Conservation (phyloP, 176 grass and related monocot genomes). For the Cocos nucifera region DNA sequence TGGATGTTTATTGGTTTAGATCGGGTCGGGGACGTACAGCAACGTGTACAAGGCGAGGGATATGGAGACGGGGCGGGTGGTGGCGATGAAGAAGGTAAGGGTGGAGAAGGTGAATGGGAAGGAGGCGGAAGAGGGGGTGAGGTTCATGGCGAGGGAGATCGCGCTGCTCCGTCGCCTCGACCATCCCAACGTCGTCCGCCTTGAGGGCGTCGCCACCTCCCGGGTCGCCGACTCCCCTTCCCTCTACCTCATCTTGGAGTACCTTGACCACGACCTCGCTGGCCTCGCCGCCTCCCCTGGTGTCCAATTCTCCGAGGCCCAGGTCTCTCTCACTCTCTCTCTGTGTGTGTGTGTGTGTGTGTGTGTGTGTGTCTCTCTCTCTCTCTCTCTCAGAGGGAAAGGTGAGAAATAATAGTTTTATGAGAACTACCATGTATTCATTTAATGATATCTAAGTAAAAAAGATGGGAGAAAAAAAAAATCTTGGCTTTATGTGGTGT, state of each 20-base stretch:
- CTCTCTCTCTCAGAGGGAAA: too few relatives aligned
- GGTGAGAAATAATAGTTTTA: too few relatives aligned
- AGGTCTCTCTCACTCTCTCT: slow-evolving; percentile 28
- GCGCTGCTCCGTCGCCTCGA: slow-evolving; percentile 67
- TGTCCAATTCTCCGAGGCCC: slow-evolving; percentile 53
- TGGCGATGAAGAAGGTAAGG: slow-evolving; percentile 94
- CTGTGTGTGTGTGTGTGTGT: too few relatives aligned
- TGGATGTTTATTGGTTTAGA: slow-evolving; percentile 35
- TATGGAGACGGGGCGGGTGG: slow-evolving; percentile 44
- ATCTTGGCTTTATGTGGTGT: too few relatives aligned
- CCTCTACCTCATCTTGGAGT: slow-evolving; percentile 89
- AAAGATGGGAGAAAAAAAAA: too few relatives aligned
- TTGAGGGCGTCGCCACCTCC: slow-evolving; percentile 73
- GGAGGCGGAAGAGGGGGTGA: slow-evolving; percentile 39
- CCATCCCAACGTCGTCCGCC: slow-evolving; percentile 61
- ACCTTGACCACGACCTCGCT: slow-evolving; percentile 95
- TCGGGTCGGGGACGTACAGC: slow-evolving; percentile 96
- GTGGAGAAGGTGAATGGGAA: slow-evolving; percentile 40
- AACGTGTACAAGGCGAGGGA: slow-evolving; percentile 99
- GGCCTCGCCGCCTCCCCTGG: slow-evolving; percentile 49
- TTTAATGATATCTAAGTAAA: too few relatives aligned
- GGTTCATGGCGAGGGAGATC: slow-evolving; percentile 94
- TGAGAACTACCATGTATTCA: too few relatives aligned
- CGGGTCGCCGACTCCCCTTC: slow-evolving; percentile 66
- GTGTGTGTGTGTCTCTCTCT: too few relatives aligned